Conservation (phyloP, 2,329 filamentous ascomycete genomes). For the Hortaea werneckii region DNA sequence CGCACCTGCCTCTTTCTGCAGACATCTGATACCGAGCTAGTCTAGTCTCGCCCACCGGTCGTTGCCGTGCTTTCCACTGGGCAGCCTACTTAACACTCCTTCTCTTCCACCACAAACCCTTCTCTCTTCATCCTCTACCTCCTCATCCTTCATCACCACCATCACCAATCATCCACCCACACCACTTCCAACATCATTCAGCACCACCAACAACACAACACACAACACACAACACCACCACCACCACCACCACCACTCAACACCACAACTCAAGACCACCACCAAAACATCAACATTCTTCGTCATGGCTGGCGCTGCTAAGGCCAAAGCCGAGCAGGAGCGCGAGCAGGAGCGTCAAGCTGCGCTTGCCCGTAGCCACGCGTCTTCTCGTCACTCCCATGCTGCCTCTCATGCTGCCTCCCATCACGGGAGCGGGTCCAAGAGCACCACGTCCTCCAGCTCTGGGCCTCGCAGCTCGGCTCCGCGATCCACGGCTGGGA, state of each 20-base stretch:
- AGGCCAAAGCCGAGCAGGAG: background rate
- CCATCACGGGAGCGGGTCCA: background rate
- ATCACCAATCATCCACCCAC: background rate
- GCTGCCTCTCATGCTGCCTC: too few relatives aligned
- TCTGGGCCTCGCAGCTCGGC: conserved; percentile 7
- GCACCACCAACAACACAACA: background rate
- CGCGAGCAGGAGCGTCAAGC: background rate
- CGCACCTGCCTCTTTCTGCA: background rate
- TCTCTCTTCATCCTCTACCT: too few relatives aligned
- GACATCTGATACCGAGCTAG: background rate
- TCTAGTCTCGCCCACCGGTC: too few relatives aligned
- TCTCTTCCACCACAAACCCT: too few relatives aligned
- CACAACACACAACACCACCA: too few relatives aligned
- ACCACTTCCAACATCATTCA: background rate
- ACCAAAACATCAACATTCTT: background rate
- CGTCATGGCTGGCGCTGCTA: background rate
- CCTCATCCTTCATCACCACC: too few relatives aligned
- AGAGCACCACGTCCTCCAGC: conserved; percentile 11
- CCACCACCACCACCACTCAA: background rate
- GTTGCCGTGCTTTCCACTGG: background rate
- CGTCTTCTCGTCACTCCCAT: too few relatives aligned
- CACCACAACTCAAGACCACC: background rate
- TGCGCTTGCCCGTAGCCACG: too few relatives aligned
- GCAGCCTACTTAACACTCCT: too few relatives aligned
- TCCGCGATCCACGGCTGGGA: conserved; percentile 8